Evolutionary conservation across 345 rosid genomes (phyloP).

Genomic region (Dipteronia dyeriana): DNA sequence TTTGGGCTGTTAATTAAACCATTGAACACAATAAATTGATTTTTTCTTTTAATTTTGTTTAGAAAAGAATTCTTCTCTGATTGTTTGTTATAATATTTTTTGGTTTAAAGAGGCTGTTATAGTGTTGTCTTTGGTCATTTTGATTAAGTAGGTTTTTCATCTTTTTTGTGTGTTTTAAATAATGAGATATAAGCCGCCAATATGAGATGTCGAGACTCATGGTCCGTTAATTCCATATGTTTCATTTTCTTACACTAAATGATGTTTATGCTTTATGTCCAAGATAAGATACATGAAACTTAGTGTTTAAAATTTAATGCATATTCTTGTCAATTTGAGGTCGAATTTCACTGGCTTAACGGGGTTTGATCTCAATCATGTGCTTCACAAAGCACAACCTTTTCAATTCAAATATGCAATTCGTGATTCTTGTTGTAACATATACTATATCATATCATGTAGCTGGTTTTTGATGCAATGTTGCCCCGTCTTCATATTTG

Average conservation of each 20-base stretch:
- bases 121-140: background rate
- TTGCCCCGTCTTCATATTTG: conserved; percentile 8
- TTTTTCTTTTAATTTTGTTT: background rate
- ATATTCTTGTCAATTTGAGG: background rate
- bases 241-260: background rate
- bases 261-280: background rate
- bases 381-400: background rate
- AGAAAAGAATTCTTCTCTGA: background rate
- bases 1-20: background rate
- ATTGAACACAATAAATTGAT: background rate
- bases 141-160: background rate
- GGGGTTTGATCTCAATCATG: background rate
- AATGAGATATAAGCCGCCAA: background rate
- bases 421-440: background rate
- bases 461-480: background rate
- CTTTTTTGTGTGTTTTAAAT: too few relatives aligned
- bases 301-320: background rate
- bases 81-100: background rate
- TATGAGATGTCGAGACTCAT: background rate
- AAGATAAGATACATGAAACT: background rate
- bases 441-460: background rate
- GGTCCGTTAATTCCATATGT: background rate
- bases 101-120: background rate
- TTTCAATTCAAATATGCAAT: background rate
- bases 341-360: background rate